These are phyloP conservation scores for Tulasnella sp. DNA, from an alignment of 768 basidiomycete species.

Conservation along the genomic window DNA sequence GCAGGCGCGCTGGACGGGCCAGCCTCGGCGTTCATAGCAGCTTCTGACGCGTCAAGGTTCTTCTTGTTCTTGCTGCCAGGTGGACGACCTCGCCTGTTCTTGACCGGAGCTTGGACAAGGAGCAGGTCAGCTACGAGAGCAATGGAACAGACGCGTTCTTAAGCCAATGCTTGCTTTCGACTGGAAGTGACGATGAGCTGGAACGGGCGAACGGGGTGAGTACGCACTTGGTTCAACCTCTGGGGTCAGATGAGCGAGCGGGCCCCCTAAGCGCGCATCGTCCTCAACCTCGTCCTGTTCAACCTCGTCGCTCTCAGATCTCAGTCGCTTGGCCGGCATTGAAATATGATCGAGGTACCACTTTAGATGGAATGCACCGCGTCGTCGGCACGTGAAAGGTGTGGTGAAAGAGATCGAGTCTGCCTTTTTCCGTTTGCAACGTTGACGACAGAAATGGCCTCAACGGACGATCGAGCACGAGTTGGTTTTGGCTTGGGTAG, in stretches of 20 bases:
- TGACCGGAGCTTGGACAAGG: constrained; percentile 33
- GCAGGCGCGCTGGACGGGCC: constrained; percentile 24
- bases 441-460: too few relatives aligned
- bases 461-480: too few relatives aligned
- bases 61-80: constrained; percentile 78
- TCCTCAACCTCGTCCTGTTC: constrained; percentile 11
- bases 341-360: background rate
- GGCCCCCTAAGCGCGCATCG: background rate
- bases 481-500: too few relatives aligned
- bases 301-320: constrained; percentile 1
- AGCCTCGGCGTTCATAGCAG: constrained; percentile 23
- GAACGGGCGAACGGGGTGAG: background rate
- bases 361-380: background rate
- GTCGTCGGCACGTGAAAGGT: too few relatives aligned
- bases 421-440: too few relatives aligned
- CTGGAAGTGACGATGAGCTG: too few relatives aligned
- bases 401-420: too few relatives aligned
- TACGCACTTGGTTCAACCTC: background rate
- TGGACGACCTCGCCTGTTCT: constrained; percentile 80
- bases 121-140: background rate
- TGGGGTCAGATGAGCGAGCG: background rate
- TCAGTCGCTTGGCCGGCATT: constrained; percentile 15
- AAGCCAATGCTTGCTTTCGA: too few relatives aligned
- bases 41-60: constrained; percentile 25
- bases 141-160: background rate